Conservation (phyloP, 2,329 filamentous ascomycete genomes). For the Aspergillus tamarii region DNA sequence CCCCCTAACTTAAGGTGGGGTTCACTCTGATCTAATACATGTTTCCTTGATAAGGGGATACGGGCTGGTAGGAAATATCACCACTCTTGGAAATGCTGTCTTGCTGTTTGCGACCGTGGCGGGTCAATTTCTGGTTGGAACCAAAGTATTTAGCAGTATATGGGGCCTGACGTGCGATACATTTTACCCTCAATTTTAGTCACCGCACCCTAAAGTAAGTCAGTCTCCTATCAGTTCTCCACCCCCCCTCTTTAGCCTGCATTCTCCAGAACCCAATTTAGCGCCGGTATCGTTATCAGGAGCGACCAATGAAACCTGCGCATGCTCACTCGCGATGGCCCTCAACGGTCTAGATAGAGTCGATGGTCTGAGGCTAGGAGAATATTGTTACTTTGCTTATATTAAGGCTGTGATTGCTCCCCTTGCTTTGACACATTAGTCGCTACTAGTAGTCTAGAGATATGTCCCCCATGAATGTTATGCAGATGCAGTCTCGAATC, state of each 20-base stretch:
- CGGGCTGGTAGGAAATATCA: neutral
- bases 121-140: neutral
- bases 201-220: neutral
- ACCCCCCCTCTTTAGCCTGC: slow-evolving; percentile 1
- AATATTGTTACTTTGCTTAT: neutral
- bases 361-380: slow-evolving; percentile 3
- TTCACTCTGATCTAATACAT: neutral
- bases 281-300: slow-evolving; percentile 1
- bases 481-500: slow-evolving; percentile 7
- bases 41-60: neutral
- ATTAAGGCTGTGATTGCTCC: neutral
- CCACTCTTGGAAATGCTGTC: neutral
- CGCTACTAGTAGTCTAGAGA: neutral
- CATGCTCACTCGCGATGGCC: neutral
- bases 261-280: slow-evolving; percentile 5
- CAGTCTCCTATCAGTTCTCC: slow-evolving; percentile 5
- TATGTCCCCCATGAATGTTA: neutral
- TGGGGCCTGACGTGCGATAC: neutral
- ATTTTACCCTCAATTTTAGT: neutral
- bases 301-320: neutral
- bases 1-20: neutral
- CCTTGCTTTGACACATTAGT: neutral
- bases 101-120: neutral
- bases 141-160: neutral
- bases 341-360: slow-evolving; percentile 5